Base-by-base conservation (phyloP, 2,329 filamentous ascomycete species). In the Phialophora chinensis region DNA sequence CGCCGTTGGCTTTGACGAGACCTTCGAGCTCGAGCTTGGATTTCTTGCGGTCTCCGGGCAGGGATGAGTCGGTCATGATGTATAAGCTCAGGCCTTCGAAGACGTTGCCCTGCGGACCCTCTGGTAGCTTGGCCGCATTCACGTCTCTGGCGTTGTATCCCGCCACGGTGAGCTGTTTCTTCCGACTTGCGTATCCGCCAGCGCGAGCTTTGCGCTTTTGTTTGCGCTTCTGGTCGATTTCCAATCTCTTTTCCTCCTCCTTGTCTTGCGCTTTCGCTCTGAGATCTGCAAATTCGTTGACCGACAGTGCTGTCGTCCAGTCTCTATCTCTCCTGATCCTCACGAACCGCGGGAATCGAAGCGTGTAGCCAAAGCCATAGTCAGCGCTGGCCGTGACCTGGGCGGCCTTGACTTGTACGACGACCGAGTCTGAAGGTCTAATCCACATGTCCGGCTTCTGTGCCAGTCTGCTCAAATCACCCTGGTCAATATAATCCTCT, bases 391-490 rank as follows among this genome's bases (percentile, higher is more conserved):
- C 79, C 0, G 86, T 87, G 0, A 96, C 87, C 23, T 89, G 91
- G 0, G 94, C 90, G 3, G 93, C 95, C 78, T 98, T 99, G 68
- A 95, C 91, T 53, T 91, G 90, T 0, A 99, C 73, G 0, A 99
- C 92, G 17, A 99, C 79, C 0, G 93, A 97, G 67, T 98, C 91
- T 60, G 87, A 88, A 0, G 95, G 93, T 38, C 90, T 89, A 74
- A 99, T 98, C 93, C 93, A 99, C 61, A 93, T 86, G 74, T 99
- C 94, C 0, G 95, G 95, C 55, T 85, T 83, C 77, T 98, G 94
- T 68, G 86, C 83, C 74, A 95, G 90, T 8, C 84, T 82, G 12
- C 90, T 90, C 10, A 93, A 92, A 20, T 61, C 49, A 2, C 88
- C 93, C 1, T 98, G 86, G 73, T 93, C 90, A 66, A 99, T 89